Conservation (phyloP, 1,284 basidiomycete species). For the Ganoderma sinense region DNA sequence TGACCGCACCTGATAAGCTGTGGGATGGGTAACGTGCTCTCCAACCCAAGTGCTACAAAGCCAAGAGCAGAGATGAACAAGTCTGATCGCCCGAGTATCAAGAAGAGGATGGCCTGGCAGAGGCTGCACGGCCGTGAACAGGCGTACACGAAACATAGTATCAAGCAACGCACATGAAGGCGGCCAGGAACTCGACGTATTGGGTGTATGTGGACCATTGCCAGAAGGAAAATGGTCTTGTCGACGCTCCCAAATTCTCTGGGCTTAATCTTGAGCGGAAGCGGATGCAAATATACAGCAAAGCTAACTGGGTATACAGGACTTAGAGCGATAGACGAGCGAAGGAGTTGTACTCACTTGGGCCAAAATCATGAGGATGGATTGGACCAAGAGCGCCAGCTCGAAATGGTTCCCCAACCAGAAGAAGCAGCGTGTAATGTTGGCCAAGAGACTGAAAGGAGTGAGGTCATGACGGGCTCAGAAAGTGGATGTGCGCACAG, state of each 20-base stretch:
- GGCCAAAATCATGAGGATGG: conserved; percentile 81
- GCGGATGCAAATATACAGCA: conserved; percentile 81
- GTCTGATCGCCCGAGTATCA: conserved; percentile 75
- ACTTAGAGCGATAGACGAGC: conserved; percentile 14
- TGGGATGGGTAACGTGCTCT: conserved; percentile 85
- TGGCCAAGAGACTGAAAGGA: conserved; percentile 69
- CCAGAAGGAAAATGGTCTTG: conserved; percentile 84
- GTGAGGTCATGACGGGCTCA: background rate
- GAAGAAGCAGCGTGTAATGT: conserved; percentile 87
- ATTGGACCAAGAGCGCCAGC: conserved; percentile 77
- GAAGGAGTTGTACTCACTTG: conserved; percentile 62
- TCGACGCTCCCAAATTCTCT: conserved; percentile 64
- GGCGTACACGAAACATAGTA: background rate
- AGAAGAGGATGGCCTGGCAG: conserved; percentile 72
- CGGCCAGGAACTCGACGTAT: conserved; percentile 86
- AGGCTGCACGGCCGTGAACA: conserved; percentile 52
- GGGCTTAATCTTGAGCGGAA: conserved; percentile 68
- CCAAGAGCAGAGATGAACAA: conserved; percentile 76
- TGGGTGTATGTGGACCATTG: conserved; percentile 83
- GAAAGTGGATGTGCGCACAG: conserved; percentile 52
- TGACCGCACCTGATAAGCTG: conserved; percentile 71
- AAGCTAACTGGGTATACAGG: conserved; percentile 57
- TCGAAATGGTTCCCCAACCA: conserved; percentile 88
- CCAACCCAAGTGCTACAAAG: conserved; percentile 80
- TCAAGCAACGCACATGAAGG: conserved; percentile 66